Conservation (phyloP, 805 yeast species). For the Ogataea zsoltii region DNA sequence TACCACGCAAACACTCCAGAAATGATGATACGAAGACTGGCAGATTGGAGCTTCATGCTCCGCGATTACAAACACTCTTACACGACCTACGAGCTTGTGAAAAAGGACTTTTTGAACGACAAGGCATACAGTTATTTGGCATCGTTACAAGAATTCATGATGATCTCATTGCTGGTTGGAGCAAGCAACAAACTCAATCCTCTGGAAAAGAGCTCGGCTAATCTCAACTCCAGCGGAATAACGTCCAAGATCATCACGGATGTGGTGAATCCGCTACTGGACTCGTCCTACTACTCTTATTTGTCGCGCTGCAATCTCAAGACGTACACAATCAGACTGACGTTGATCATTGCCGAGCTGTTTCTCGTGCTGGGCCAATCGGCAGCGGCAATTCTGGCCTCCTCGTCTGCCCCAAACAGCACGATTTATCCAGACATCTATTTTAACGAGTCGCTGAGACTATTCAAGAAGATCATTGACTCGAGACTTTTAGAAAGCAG, state of each 20-base stretch:
- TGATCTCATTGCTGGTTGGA: constrained; percentile 67
- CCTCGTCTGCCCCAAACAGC: not conserved
- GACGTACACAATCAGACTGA: constrained; percentile 68
- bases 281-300: constrained; percentile 73
- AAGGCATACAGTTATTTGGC: constrained; percentile 83
- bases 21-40: constrained; percentile 74
- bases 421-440: constrained; percentile 37
- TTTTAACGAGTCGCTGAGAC: constrained; percentile 47
- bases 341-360: constrained; percentile 70
- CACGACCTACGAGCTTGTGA: constrained; percentile 76
- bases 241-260: constrained; percentile 52
- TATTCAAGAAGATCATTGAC: constrained; percentile 44
- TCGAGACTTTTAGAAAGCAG: constrained; percentile 47
- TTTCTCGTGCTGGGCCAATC: constrained; percentile 46
- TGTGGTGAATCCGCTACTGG: constrained; percentile 60
- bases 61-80: constrained; percentile 85
- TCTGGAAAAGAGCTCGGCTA: constrained; percentile 26
- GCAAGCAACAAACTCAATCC: constrained; percentile 48
- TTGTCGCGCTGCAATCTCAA: constrained; percentile 68
- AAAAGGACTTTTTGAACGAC: constrained; percentile 73
- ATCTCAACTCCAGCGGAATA: constrained; percentile 32
- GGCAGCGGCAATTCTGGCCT: constrained; percentile 10
- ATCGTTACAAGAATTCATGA: constrained; percentile 85
- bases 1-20: constrained; percentile 68
- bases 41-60: constrained; percentile 92